A percentile compares a stretch with the other conserved stretches of the same genome.
These are phyloP conservation scores for Acmispon strigosus DNA, from an alignment of 306 rosid genomes.

Conservation along the genomic window DNA sequence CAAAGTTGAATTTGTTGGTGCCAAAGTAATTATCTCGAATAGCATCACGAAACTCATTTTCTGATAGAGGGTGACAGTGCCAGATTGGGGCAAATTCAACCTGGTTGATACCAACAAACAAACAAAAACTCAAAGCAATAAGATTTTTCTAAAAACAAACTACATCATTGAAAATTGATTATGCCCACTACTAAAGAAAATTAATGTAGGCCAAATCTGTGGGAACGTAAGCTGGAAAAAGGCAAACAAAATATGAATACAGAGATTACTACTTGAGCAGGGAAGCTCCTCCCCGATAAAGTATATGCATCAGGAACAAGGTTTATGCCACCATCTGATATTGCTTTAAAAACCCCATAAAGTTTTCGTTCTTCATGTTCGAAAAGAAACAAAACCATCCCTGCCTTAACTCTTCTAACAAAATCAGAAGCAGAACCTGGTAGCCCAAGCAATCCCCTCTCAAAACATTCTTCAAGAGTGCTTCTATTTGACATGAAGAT, in stretches of 20 bases:
- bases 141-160: neutral
- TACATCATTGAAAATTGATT: neutral
- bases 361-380: conserved; percentile 41
- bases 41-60: conserved; percentile 38
- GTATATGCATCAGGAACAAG: conserved; percentile 35
- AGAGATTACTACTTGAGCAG: conserved; percentile 42
- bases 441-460: conserved; percentile 37
- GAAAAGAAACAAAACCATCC: conserved; percentile 50
- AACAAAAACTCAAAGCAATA: neutral
- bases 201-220: neutral
- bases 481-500: conserved; percentile 48
- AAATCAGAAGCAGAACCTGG: conserved; percentile 16
- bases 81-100: conserved; percentile 36
- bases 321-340: conserved; percentile 41
- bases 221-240: neutral
- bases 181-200: neutral
- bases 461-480: conserved; percentile 33
- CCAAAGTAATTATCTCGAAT: conserved; percentile 39
- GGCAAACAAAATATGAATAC: neutral
- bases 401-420: conserved; percentile 37
- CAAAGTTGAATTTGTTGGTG: conserved; percentile 30
- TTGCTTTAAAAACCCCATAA: conserved; percentile 46
- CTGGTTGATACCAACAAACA: conserved; percentile 20
- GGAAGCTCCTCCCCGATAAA: conserved; percentile 44
- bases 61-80: conserved; percentile 38